A percentile compares a stretch with the other conserved stretches of the same genome.
phyloP scores from a whole-genome alignment of 495 filamentous ascomycete species.

The Penicillium flavigenum region DNA sequence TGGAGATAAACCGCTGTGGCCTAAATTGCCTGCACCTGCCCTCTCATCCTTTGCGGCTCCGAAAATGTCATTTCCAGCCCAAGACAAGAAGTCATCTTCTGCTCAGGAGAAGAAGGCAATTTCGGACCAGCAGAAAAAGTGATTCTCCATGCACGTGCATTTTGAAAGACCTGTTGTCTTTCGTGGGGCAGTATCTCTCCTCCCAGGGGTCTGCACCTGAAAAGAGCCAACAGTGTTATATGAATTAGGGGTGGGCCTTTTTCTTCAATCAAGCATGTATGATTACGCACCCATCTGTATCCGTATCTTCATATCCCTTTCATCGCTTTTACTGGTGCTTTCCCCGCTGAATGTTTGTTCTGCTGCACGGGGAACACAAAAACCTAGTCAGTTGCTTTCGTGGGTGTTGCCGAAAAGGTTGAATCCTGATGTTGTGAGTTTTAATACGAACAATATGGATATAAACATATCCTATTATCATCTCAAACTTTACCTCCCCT shows the following conservation, averaged over 20 bases:
- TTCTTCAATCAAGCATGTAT: background rate
- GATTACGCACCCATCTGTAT: background rate
- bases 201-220: background rate
- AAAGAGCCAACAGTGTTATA: background rate
- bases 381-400: background rate
- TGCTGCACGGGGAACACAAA: background rate
- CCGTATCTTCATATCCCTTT: background rate
- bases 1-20: background rate
- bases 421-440: background rate
- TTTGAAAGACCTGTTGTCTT: background rate
- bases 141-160: background rate
- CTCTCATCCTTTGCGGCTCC: background rate
- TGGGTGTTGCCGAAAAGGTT: background rate
- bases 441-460: background rate
- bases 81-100: background rate
- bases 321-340: background rate
- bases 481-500: background rate
- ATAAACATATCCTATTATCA: background rate
- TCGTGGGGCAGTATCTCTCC: background rate
- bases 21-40: background rate
- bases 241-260: background rate
- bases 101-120: no score
- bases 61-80: background rate
- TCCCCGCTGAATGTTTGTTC: background rate
- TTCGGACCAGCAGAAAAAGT: background rate